Evolutionary conservation across 495 filamentous ascomycete genomes (phyloP), one percentile per base, ranked within the genome.

Genomic region (Glutinoglossum americanum): DNA sequence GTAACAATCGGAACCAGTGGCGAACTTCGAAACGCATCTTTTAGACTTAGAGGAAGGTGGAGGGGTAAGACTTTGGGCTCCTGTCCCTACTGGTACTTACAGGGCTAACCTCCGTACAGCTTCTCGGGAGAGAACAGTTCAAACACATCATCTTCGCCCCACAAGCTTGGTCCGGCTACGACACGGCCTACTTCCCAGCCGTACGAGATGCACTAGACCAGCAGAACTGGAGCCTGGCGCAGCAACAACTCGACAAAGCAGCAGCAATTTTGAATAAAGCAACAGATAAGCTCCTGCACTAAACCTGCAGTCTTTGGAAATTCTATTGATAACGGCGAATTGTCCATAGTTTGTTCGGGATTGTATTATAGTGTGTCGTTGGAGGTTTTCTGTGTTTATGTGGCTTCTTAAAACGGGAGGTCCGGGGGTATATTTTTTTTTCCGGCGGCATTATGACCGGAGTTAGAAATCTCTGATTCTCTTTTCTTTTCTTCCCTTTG

Each of bases 61-160:
- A 37, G 88, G 90, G 51, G 81, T 93, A 76, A 71, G 80, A 75
- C 23, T 33, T 63, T 35, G 54, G 1, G 9, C 21, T 30, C 15
- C 35, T 17, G 17, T 60, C 28, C 37, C 15, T 4, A 1, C 28
- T 5, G 4, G 15, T 55, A 5, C 15, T 3, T 11, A 4, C 23
- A 5, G 13, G 17, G 21, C 28, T 4, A 32, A 3, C 17, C 13
- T 26, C 55, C n/a, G 33, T 11, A 39, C 60, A 92, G 84, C 73
- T 94, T 28, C 89, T 87, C 32, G 85, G 86, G 64, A 80, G 92
- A 60, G 85, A 85, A 26, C 93, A 96, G 71, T 98, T 87, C 74
- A 94, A 92, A 66, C 93, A 98, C 70, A 78, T 94, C 63, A 62
- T 98, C 54, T 92, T 87, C 63, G 89, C 81, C 0, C 92, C 92